A percentile compares a stretch with the other conserved stretches of the same genome.
Conservation (phyloP, 78 protist species). For the Monosiga brevicollis region DNA sequence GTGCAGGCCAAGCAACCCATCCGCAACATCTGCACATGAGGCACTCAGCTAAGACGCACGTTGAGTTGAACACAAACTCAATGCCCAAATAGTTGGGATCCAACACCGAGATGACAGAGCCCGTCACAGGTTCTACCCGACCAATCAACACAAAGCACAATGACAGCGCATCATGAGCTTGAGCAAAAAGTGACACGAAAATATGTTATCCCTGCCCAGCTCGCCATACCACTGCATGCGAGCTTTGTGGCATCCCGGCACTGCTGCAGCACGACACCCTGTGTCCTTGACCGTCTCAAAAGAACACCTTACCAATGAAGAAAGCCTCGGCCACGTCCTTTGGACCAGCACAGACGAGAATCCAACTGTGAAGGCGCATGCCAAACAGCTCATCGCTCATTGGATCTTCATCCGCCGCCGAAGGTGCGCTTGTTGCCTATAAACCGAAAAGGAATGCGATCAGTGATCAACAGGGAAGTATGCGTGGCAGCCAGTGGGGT, state of each 20-base stretch:
- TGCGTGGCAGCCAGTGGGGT: too few relatives aligned
- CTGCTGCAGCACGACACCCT: not conserved
- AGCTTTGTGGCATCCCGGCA: too few relatives aligned
- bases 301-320: constrained; percentile 10
- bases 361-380: constrained; percentile 52
- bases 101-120: not conserved
- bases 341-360: constrained; percentile 29
- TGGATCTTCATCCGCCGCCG: too few relatives aligned
- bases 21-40: not conserved
- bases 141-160: not conserved
- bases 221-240: too few relatives aligned
- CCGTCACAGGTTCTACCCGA: constrained; percentile 46
- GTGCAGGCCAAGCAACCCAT: too few relatives aligned
- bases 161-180: not conserved
- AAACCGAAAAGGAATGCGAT: too few relatives aligned
- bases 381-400: constrained; percentile 36
- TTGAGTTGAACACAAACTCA: constrained; percentile 41
- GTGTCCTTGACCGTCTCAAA: not conserved
- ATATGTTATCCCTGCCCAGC: too few relatives aligned
- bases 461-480: too few relatives aligned
- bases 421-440: too few relatives aligned
- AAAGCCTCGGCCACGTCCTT: constrained; percentile 6
- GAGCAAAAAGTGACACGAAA: not conserved
- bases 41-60: not conserved
- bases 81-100: constrained; percentile 25